phyloP scores from a whole-genome alignment of 169 alveolate genomes.

The Perkinsus chesapeaki region DNA sequence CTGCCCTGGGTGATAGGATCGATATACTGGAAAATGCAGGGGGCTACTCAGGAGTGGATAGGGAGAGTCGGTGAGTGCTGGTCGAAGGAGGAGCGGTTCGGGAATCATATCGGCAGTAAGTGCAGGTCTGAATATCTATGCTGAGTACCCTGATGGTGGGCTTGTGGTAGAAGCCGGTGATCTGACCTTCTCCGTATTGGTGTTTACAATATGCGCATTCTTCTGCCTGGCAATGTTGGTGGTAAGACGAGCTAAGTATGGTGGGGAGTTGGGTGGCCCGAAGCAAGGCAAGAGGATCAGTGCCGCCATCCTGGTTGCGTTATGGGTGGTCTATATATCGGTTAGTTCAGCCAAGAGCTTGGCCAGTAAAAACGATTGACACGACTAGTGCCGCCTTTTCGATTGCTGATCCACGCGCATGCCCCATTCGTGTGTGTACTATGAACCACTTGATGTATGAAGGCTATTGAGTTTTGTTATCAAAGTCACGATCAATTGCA shows the following conservation, averaged over 20 bases:
- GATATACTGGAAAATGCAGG: conserved; percentile 14
- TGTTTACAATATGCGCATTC: conserved; percentile 16
- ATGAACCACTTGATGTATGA: no score
- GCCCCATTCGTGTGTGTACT: no score
- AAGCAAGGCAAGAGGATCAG: background rate
- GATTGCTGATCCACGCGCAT: no score
- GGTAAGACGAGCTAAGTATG: conserved; percentile 18
- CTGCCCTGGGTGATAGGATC: conserved; percentile 43
- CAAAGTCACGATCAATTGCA: no score
- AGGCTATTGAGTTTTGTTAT: no score
- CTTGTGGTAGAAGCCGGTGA: conserved; percentile 17
- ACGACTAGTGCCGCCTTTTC: no score
- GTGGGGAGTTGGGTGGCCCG: conserved; percentile 36
- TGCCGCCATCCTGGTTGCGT: background rate
- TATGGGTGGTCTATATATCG: background rate
- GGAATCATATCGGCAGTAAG: no score
- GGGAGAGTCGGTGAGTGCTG: background rate
- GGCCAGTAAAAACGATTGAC: background rate
- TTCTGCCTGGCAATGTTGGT: background rate
- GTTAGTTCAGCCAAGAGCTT: background rate
- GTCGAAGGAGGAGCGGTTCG: background rate
- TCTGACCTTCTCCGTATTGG: conserved; percentile 11
- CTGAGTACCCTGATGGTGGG: conserved; percentile 3
- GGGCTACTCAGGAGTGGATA: conserved; percentile 7
- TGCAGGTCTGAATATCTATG: background rate